phyloP scores from a whole-genome alignment of 2,329 filamentous ascomycete genomes.

The Thielaviopsis musarum region DNA sequence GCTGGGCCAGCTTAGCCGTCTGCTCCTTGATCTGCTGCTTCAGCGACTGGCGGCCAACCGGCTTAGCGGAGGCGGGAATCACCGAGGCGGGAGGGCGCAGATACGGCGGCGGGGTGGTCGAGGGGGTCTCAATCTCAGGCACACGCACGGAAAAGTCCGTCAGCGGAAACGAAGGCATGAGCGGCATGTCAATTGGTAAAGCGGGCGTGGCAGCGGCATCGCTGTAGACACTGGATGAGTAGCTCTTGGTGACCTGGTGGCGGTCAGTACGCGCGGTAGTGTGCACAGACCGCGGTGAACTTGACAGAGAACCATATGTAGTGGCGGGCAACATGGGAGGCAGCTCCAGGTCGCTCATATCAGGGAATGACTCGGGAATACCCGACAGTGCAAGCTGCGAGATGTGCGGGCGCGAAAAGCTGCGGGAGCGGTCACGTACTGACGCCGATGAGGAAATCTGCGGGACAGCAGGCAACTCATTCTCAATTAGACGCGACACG shows the following conservation, averaged over 20 bases:
- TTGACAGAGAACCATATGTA: background rate
- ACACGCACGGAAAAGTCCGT: background rate
- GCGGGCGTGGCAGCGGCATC: background rate
- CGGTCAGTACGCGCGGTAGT: background rate
- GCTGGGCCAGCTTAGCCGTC: conserved; percentile 1
- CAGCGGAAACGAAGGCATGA: background rate
- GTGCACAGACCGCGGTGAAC: background rate
- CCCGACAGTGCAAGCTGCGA: conserved; percentile 1
- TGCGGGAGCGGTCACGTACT: background rate
- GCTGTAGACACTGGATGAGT: background rate
- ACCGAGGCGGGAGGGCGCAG: background rate
- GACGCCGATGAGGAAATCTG: background rate
- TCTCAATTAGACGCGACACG: background rate
- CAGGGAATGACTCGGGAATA: conserved; percentile 1
- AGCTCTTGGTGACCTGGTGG: background rate
- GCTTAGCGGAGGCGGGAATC: background rate
- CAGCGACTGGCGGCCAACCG: background rate
- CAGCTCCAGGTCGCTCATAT: background rate
- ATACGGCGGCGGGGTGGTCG: background rate
- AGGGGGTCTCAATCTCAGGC: conserved; percentile 3
- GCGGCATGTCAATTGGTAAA: background rate
- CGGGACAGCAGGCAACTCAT: background rate
- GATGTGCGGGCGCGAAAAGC: background rate
- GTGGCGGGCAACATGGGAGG: conserved; percentile 3
- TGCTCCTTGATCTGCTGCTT: conserved; percentile 3